Conservation (phyloP, 2,329 filamentous ascomycete genomes). For the Colletotrichum siamense region DNA sequence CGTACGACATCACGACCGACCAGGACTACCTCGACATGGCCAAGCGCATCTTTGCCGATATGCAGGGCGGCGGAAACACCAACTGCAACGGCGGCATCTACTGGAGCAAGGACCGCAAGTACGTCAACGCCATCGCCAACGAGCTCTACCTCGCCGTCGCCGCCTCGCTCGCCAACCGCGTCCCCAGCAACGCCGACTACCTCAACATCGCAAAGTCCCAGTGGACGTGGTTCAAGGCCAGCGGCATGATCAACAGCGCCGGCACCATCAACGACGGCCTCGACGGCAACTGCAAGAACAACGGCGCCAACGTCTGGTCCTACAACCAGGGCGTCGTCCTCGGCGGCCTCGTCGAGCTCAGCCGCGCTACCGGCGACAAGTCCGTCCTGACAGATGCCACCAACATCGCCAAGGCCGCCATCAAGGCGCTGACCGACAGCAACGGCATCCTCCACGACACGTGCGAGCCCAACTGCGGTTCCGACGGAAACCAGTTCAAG, state of each 20-base stretch:
- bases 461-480: slow-evolving; percentile 52
- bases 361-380: slow-evolving; percentile 45
- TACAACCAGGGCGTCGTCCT: slow-evolving; percentile 67
- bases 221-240: slow-evolving; percentile 58
- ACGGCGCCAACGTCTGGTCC: slow-evolving; percentile 53
- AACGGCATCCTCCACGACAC: slow-evolving; percentile 55
- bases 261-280: slow-evolving; percentile 62
- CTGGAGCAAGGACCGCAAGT: slow-evolving; percentile 58
- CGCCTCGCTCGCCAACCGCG: slow-evolving; percentile 56
- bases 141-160: slow-evolving; percentile 62
- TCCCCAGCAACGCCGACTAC: slow-evolving; percentile 45
- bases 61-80: slow-evolving; percentile 51
- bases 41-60: slow-evolving; percentile 60
- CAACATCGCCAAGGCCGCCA: slow-evolving; percentile 58
- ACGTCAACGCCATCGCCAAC: slow-evolving; percentile 63
- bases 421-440: slow-evolving; percentile 46
- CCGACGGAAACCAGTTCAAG: slow-evolving; percentile 71
- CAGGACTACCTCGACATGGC: slow-evolving; percentile 58
- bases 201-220: slow-evolving; percentile 53
- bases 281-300: slow-evolving; percentile 52
- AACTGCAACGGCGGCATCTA: slow-evolving; percentile 61
- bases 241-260: slow-evolving; percentile 57
- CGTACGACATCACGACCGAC: slow-evolving; percentile 60
- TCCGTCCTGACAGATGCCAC: slow-evolving; percentile 47
- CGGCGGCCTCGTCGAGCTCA: slow-evolving; percentile 58